These are phyloP conservation scores for Halenospora varia DNA, from an alignment of 495 filamentous ascomycete genomes.

Conservation along the genomic window DNA sequence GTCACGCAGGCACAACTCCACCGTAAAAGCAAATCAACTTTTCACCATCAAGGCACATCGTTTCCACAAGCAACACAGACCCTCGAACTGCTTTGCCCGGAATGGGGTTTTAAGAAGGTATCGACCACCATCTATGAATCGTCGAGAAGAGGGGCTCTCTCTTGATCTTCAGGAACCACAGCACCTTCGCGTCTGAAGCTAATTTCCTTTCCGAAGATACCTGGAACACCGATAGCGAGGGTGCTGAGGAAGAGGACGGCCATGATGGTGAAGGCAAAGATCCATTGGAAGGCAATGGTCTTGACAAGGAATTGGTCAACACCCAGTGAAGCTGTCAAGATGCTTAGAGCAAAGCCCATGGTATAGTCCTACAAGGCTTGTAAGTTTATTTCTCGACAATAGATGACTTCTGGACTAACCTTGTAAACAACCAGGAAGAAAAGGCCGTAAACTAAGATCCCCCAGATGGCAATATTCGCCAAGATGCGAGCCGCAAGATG, in stretches of 20 bases:
- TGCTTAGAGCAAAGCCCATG: conserved; percentile 71
- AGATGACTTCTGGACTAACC: conserved; percentile 28
- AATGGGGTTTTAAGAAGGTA: neutral
- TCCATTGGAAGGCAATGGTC: conserved; percentile 78
- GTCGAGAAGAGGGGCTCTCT: conserved; percentile 47
- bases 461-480: conserved; percentile 83
- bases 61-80: neutral
- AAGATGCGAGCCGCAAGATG: conserved; percentile 64
- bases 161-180: conserved; percentile 34
- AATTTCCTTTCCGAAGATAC: conserved; percentile 49
- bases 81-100: neutral
- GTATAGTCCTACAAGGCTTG: conserved; percentile 58
- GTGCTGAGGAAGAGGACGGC: conserved; percentile 64
- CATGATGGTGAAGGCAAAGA: conserved; percentile 85
- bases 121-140: conserved; percentile 17
- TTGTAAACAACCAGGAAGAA: conserved; percentile 66
- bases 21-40: conserved; percentile 1
- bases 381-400: neutral
- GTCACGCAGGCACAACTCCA: neutral
- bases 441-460: conserved; percentile 65
- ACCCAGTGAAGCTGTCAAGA: conserved; percentile 70
- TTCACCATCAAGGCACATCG: conserved; percentile 8
- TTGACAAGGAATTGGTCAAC: conserved; percentile 69
- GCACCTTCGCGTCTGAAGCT: conserved; percentile 26
- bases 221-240: conserved; percentile 58